phyloP scores from a whole-genome alignment of 352 stramenopile species.

The Phytopythium oedochilum region DNA sequence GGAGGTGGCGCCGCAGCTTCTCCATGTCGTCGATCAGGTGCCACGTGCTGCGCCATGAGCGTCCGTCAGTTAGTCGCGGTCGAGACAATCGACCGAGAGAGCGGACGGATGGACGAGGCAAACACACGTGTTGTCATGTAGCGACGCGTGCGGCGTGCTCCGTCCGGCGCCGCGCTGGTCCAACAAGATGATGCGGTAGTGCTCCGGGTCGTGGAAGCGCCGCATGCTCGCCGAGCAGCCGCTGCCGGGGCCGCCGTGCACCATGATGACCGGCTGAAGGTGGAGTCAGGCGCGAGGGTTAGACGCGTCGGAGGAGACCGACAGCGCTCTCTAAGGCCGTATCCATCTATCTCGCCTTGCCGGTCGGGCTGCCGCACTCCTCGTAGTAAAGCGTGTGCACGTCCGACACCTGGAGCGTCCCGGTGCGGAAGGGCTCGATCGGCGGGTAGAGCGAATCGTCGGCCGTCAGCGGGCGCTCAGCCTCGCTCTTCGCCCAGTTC shows the following conservation, averaged over 20 bases:
- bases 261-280: constrained; percentile 84
- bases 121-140: constrained; percentile 85
- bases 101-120: too few relatives aligned
- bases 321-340: too few relatives aligned
- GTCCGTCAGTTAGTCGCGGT: too few relatives aligned
- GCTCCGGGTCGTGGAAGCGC: constrained; percentile 90
- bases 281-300: too few relatives aligned
- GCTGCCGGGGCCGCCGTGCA: constrained; percentile 89
- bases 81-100: too few relatives aligned
- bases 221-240: constrained; percentile 77
- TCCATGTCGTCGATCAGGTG: constrained; percentile 94
- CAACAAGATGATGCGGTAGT: constrained; percentile 92
- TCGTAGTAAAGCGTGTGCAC: constrained; percentile 87
- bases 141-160: constrained; percentile 78
- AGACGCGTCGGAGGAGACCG: background rate
- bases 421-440: constrained; percentile 64
- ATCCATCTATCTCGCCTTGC: constrained; percentile 39
- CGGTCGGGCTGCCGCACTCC: constrained; percentile 66
- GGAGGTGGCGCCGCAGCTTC: constrained; percentile 76
- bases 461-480: constrained; percentile 8
- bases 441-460: constrained; percentile 64
- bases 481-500: background rate
- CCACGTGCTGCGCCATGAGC: constrained; percentile 75
- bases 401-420: constrained; percentile 62
- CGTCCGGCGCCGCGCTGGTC: constrained; percentile 91